A percentile compares a stretch with the other conserved stretches of the same genome.
phyloP scores from a whole-genome alignment of 2,329 filamentous ascomycete species.

The Endothia cerciana region DNA sequence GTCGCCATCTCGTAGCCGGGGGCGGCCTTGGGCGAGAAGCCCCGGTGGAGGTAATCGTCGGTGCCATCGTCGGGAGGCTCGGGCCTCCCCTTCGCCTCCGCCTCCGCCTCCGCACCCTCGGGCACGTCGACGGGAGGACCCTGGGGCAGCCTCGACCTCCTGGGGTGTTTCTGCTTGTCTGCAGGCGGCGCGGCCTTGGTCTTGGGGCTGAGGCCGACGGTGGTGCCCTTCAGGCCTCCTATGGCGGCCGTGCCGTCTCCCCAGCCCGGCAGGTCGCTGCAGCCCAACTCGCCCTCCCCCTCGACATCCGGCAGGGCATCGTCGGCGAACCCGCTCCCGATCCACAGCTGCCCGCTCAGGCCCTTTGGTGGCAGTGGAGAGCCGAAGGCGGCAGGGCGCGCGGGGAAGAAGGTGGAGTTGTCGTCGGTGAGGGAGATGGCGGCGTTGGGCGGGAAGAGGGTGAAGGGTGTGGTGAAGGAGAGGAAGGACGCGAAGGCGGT shows the following conservation, averaged over 20 bases:
- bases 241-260: constrained; percentile 55
- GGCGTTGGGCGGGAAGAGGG: constrained; percentile 91
- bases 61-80: constrained; percentile 70
- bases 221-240: constrained; percentile 44
- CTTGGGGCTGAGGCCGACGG: constrained; percentile 45
- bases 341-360: constrained; percentile 88
- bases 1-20: constrained; percentile 41
- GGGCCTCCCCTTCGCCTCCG: constrained; percentile 34
- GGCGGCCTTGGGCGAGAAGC: constrained; percentile 38
- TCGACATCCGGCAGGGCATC: constrained; percentile 67
- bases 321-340: constrained; percentile 88
- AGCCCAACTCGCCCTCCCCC: constrained; percentile 85
- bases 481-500: constrained; percentile 58
- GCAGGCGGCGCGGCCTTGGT: constrained; percentile 36
- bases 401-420: constrained; percentile 96
- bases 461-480: constrained; percentile 76
- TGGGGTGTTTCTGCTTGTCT: constrained; percentile 41
- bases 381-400: constrained; percentile 90
- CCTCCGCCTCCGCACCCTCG: constrained; percentile 32
- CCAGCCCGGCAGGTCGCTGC: constrained; percentile 93
- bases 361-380: constrained; percentile 75
- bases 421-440: constrained; percentile 96
- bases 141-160: constrained; percentile 40
- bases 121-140: constrained; percentile 39
- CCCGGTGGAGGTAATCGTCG: constrained; percentile 78